A percentile compares a stretch with the other conserved stretches of the same genome.
phyloP scores from a whole-genome alignment of 306 rosid genomes.

The Crotalaria pallida region DNA sequence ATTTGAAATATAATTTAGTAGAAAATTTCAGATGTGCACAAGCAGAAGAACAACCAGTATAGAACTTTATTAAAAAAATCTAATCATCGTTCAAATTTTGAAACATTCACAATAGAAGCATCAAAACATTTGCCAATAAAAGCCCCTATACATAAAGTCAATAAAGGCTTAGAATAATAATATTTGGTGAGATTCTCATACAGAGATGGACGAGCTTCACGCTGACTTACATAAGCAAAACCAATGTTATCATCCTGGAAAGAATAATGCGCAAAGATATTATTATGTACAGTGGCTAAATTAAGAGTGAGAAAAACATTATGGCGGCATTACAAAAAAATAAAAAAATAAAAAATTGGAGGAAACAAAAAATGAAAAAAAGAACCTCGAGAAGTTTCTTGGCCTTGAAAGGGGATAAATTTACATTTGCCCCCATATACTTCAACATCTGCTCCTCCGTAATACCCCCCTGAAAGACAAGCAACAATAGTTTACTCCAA shows the following conservation, averaged over 20 bases:
- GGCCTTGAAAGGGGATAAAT: constrained; percentile 59
- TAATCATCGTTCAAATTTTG: not conserved
- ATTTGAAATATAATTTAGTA: not conserved
- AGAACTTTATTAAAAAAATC: not conserved
- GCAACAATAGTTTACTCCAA: not conserved
- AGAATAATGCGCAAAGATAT: not conserved
- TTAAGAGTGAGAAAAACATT: constrained; percentile 4
- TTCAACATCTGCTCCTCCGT: constrained; percentile 96
- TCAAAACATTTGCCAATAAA: constrained; percentile 3
- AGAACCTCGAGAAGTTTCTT: constrained; percentile 85
- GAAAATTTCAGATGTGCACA: not conserved
- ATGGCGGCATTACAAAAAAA: constrained; percentile 6
- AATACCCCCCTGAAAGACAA: constrained; percentile 67
- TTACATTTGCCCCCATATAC: constrained; percentile 85
- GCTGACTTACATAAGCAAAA: constrained; percentile 88
- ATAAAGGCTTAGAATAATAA: constrained; percentile 11
- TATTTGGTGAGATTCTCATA: constrained; percentile 50
- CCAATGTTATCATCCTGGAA: constrained; percentile 85
- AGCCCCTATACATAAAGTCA: not conserved
- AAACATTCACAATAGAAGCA: not conserved
- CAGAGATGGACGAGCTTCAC: constrained; percentile 89
- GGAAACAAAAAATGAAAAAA: constrained; percentile 6
- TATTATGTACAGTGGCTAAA: constrained; percentile 2
- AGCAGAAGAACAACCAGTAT: not conserved
- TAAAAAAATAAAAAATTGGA: no score